Base-by-base conservation (phyloP, 106 monocot genomes). In the Platanthera zijinensis region DNA sequence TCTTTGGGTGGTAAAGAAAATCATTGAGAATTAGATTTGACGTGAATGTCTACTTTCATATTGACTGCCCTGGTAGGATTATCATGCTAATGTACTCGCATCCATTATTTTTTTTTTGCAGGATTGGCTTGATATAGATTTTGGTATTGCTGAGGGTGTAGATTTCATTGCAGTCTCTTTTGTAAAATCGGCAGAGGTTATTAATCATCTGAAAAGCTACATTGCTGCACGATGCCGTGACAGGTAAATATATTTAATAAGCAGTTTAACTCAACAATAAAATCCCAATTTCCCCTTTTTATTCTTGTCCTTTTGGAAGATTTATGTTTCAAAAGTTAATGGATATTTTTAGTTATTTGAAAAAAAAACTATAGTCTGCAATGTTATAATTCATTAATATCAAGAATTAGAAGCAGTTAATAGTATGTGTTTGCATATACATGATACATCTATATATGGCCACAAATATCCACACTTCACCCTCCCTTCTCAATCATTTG, bases 121-220 rank as follows among this genome's bases (percentile, higher is more conserved):
- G 89, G 92, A 92, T 77, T 92, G 92, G 92, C 75, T 92, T 15
- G 92, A 89, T 67, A 92, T 89, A 80, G 92, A 92, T 73, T 92
- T 92, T 92, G 92, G 88, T 71, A 86, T 92, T 82, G 86, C 86
- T 78, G 92, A 92, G 78, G 86, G 92, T 74, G 86, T 92, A 47
- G 92, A 89, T 71, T 92, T 89, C 67, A 92, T 92, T 73, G 85
- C 92, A 9, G 84, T 92, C 47, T 92, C 92, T 48, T 92, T 92
- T 89, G 92, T 92, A 50, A 89, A 89, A 74, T 89, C 92, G 75
- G 92, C 92, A 67, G 88, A 89, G 81, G 92, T 92, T 22, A 88
- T 92, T 68, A 84, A 92, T 87, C 92, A 92, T 85, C 88, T 92
- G 51, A 92, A 92, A 79, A 92, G 92, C 78, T 92, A 92, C 83